Evolutionary conservation across 306 rosid species (phyloP), one percentile per base, ranked within the genome.

Genomic region (Quercus robur): DNA sequence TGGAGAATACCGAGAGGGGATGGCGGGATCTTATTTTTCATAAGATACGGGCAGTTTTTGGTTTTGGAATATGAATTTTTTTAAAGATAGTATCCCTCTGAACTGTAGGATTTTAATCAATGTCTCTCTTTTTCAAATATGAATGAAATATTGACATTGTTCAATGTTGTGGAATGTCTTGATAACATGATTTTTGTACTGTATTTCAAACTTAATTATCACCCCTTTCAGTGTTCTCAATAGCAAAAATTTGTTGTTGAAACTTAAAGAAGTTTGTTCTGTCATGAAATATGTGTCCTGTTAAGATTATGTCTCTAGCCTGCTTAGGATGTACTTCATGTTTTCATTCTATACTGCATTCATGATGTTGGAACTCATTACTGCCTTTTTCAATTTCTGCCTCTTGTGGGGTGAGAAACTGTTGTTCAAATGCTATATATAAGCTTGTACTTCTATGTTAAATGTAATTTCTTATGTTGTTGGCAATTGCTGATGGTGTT

Each of bases 21-120:
- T 95, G 99, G 99, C 85, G 98, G 87, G 99, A 95, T 81, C 98
- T 88, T 28, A 93, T 95, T 9, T 95, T 95, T 89, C 95, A 93
- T 76, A 93, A 91, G 94, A 93, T 95, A 61, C 88, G 98, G 55
- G 99, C 98, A 2, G 99, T 90, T 58, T 95, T 95, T 82, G 94
- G 99, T 62, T 95, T 95, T 75, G 98, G 99, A 78, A 87, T 95
- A 55, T 94, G 84, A 92, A 63, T 28, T 71, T 72, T 56, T 31
- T 49, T 41, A 7, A 11, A 26, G 28, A 44, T 68, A 31, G 35
- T 14, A 19, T 78, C 66, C 68, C 58, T 55, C 23, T 73, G 78
- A 69, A 59, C 49, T 82, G 30, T 76, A 80, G 87, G 75, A 74
- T 56, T 64, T 78, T 49, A 38, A 2, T 79, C 35, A 73, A 20